Percentiles rank a stretch among this genome's conserved stretches.
These are phyloP conservation scores for Boletus edulis DNA, from an alignment of 768 basidiomycete genomes.

Conservation along the genomic window DNA sequence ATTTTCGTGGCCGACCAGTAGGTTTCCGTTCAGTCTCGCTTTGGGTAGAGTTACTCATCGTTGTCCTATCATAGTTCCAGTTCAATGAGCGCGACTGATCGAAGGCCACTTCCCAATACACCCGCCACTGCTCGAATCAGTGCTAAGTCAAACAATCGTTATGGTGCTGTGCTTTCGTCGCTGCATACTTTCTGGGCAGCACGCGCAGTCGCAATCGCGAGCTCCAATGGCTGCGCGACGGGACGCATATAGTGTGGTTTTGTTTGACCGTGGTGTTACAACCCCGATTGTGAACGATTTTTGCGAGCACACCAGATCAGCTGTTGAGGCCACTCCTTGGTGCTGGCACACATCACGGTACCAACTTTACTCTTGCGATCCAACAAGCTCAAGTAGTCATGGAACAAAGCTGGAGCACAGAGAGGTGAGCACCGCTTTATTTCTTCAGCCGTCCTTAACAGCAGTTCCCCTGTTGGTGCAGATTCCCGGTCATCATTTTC, in stretches of 20 bases:
- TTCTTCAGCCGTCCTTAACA: not conserved
- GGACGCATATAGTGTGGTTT: constrained; percentile 56
- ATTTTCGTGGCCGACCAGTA: constrained; percentile 56
- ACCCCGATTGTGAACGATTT: constrained; percentile 44
- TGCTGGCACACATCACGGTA: constrained; percentile 34
- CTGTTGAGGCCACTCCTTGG: constrained; percentile 40
- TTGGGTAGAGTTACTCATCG: not conserved
- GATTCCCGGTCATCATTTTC: constrained; percentile 34
- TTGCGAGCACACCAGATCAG: constrained; percentile 41
- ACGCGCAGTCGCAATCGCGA: constrained; percentile 37
- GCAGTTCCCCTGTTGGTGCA: not conserved
- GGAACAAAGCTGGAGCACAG: constrained; percentile 48
- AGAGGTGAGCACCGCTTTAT: constrained; percentile 34
- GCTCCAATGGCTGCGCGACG: constrained; percentile 32
- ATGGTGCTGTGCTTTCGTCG: constrained; percentile 61
- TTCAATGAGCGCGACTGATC: constrained; percentile 46
- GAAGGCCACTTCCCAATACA: constrained; percentile 42
- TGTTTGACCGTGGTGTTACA: constrained; percentile 36
- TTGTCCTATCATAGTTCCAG: constrained; percentile 37
- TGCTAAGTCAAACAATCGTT: constrained; percentile 41
- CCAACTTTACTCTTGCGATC: constrained; percentile 45
- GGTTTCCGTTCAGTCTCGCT: not conserved
- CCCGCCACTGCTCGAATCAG: constrained; percentile 39
- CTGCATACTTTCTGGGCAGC: constrained; percentile 56
- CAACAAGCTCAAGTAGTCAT: constrained; percentile 35